Conservation (phyloP, 2,329 filamentous ascomycete genomes). For the Plectosphaerella plurivora region DNA sequence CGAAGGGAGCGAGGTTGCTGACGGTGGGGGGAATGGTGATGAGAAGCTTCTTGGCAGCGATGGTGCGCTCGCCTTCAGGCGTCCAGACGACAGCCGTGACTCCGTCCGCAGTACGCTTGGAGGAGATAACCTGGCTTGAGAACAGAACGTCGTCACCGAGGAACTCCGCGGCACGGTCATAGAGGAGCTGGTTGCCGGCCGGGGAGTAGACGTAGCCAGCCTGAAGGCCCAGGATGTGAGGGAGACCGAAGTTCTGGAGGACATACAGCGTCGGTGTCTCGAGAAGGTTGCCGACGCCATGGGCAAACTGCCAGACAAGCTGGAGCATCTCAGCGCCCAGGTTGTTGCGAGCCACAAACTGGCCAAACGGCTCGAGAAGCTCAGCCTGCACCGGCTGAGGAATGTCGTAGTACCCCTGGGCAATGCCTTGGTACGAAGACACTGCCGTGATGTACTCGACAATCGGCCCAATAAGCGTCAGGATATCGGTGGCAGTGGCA, state of each 20-base stretch:
- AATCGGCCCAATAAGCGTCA: constrained; percentile 3
- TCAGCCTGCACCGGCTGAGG: constrained; percentile 37
- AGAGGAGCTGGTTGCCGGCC: constrained; percentile 20
- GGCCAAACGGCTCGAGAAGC: constrained; percentile 33
- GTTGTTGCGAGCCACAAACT: constrained; percentile 34
- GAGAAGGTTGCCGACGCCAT: constrained; percentile 34
- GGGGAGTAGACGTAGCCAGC: constrained; percentile 27
- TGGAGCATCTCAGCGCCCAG: constrained; percentile 29
- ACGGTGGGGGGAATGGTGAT: constrained; percentile 20
- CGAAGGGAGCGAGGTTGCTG: constrained; percentile 17
- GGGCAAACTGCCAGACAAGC: constrained; percentile 26
- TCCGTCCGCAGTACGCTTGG: constrained; percentile 14
- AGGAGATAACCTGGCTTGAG: constrained; percentile 16
- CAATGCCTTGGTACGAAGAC: constrained; percentile 8
- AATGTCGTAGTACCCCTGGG: constrained; percentile 24
- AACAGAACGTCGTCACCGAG: constrained; percentile 22
- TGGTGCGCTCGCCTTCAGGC: constrained; percentile 16
- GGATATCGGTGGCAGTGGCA: constrained; percentile 6
- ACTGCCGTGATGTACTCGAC: constrained; percentile 6
- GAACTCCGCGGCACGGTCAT: constrained; percentile 16
- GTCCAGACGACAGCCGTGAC: constrained; percentile 20
- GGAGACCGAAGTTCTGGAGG: constrained; percentile 25
- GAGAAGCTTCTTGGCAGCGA: constrained; percentile 26
- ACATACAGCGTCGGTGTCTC: constrained; percentile 32
- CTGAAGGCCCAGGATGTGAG: constrained; percentile 17